phyloP scores from a whole-genome alignment of 768 basidiomycete species.

The Coprinellus aureogranulatus region DNA sequence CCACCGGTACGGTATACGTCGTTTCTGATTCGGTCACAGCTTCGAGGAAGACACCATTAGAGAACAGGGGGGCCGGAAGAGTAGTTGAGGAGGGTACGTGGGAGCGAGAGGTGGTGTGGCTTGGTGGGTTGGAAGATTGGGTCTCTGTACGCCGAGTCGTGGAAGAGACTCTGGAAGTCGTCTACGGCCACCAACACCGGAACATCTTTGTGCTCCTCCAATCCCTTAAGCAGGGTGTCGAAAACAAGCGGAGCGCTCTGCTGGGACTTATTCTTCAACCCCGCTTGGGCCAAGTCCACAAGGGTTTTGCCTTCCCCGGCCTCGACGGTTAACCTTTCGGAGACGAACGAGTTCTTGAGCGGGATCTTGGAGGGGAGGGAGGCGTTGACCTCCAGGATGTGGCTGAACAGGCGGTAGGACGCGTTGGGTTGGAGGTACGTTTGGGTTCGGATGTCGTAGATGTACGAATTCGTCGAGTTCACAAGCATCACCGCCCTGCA shows the following conservation, averaged over 20 bases:
- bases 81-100: slow-evolving; percentile 74
- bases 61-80: slow-evolving; percentile 71
- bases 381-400: slow-evolving; percentile 60
- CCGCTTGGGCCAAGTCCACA: slow-evolving; percentile 53
- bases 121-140: slow-evolving; percentile 68
- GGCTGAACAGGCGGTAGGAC: slow-evolving; percentile 61
- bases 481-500: slow-evolving; percentile 57
- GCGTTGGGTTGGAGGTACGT: slow-evolving; percentile 73
- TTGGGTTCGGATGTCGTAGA: slow-evolving; percentile 72
- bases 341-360: slow-evolving; percentile 47
- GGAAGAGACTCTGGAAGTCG: slow-evolving; percentile 82
- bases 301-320: slow-evolving; percentile 54
- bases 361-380: slow-evolving; percentile 39
- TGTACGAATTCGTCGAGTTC: slow-evolving; percentile 69
- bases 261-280: slow-evolving; percentile 42
- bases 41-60: slow-evolving; percentile 68
- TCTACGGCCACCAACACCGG: slow-evolving; percentile 86
- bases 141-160: slow-evolving; percentile 65
- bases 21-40: slow-evolving; percentile 65
- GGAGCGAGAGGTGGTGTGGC: slow-evolving; percentile 76
- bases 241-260: slow-evolving; percentile 54
- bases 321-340: slow-evolving; percentile 47
- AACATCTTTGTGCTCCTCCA: slow-evolving; percentile 63
- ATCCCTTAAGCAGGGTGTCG: slow-evolving; percentile 53
- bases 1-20: slow-evolving; percentile 54